Evolutionary conservation across 805 yeast species (phyloP).

Genomic region (Phaffomyces thermotolerans): DNA sequence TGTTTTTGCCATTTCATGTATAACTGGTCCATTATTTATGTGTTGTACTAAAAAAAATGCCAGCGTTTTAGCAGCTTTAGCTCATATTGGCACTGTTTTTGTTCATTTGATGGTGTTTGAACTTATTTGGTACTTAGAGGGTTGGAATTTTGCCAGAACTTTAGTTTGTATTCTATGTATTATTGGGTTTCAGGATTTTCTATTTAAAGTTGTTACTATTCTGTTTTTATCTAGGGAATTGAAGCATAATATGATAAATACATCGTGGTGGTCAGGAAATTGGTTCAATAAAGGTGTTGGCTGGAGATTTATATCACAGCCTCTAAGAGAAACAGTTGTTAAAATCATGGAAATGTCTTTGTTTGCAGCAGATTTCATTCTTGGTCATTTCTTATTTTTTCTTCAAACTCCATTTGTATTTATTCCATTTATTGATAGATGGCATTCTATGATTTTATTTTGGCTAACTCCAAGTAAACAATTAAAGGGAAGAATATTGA

Average conservation of each 20-base stretch:
- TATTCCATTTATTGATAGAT: constrained; percentile 55
- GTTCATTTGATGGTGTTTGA: constrained; percentile 52
- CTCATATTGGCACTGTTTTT: constrained; percentile 47
- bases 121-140: constrained; percentile 58
- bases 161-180: constrained; percentile 54
- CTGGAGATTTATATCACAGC: constrained; percentile 53
- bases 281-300: constrained; percentile 63
- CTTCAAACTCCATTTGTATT: constrained; percentile 54
- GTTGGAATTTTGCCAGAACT: constrained; percentile 55
- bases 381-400: constrained; percentile 52
- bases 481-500: constrained; percentile 29
- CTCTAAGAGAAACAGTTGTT: constrained; percentile 54
- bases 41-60: constrained; percentile 41
- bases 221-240: constrained; percentile 55
- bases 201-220: constrained; percentile 45
- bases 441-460: constrained; percentile 60
- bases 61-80: constrained; percentile 44
- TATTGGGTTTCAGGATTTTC: constrained; percentile 47
- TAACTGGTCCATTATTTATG: constrained; percentile 42
- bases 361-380: constrained; percentile 55
- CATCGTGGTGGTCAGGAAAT: constrained; percentile 76
- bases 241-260: constrained; percentile 49
- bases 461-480: constrained; percentile 57
- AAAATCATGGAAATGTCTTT: constrained; percentile 60
- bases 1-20: constrained; percentile 37